Evolutionary conservation across 768 basidiomycete genomes (phyloP).

Genomic region (Leucocoprinus leucothites): DNA sequence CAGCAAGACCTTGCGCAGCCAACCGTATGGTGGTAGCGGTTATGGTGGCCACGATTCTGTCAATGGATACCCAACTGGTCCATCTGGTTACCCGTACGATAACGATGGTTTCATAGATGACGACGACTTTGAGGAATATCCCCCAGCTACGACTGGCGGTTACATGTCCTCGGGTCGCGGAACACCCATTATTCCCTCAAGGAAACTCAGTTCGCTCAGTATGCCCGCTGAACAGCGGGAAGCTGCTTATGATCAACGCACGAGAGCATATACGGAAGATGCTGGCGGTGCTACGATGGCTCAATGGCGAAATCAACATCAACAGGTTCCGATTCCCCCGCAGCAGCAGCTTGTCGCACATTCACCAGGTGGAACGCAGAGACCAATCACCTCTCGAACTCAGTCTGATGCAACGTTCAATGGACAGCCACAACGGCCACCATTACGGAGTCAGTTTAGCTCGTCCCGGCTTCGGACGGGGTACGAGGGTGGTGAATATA

Average conservation of each 20-base stretch:
- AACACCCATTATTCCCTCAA: slow-evolving; percentile 58
- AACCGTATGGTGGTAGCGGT: slow-evolving; percentile 2
- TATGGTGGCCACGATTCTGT: slow-evolving; percentile 6
- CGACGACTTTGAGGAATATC: slow-evolving; percentile 76
- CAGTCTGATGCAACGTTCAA: slow-evolving; percentile 40
- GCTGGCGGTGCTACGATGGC: slow-evolving; percentile 57
- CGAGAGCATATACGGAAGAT: slow-evolving; percentile 71
- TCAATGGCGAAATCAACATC: slow-evolving; percentile 52
- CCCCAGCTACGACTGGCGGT: slow-evolving; percentile 35
- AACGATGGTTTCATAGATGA: slow-evolving; percentile 64
- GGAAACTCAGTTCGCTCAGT: slow-evolving; percentile 50
- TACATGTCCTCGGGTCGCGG: slow-evolving; percentile 62
- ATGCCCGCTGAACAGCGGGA: slow-evolving; percentile 52
- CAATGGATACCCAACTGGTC: slow-evolving; percentile 26
- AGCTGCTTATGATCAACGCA: slow-evolving; percentile 40
- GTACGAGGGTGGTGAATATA: slow-evolving; percentile 36
- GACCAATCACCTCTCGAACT: slow-evolving; percentile 46
- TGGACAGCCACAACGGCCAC: slow-evolving; percentile 34
- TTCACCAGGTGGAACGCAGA: slow-evolving; percentile 26
- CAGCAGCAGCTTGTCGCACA: slow-evolving; percentile 25
- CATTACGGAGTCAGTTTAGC: slow-evolving; percentile 68
- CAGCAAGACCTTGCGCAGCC: background rate
- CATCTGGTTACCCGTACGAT: slow-evolving; percentile 56
- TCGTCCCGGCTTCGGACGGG: slow-evolving; percentile 53
- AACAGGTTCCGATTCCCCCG: slow-evolving; percentile 22